Percentiles rank a stretch among this genome's conserved stretches.
Evolutionary conservation across 768 basidiomycete species (phyloP).

Genomic region (Thelephora aurantiotincta): DNA sequence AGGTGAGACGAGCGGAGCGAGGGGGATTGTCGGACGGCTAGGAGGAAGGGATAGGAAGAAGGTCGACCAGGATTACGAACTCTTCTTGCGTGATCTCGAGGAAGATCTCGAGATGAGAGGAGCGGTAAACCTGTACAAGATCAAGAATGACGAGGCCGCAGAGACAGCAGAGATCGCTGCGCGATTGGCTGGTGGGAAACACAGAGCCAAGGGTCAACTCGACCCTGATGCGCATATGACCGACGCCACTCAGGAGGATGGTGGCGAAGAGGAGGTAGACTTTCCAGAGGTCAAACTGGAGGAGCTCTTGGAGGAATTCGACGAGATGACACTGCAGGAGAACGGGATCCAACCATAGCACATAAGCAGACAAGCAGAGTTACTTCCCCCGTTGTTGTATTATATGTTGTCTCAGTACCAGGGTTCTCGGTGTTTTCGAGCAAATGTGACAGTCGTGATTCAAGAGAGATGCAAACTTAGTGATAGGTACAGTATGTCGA

Average conservation of each 20-base stretch:
- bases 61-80: conserved; percentile 93
- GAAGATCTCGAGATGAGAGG: conserved; percentile 88
- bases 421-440: too few relatives aligned
- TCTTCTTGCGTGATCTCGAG: conserved; percentile 87
- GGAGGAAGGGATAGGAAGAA: conserved; percentile 85
- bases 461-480: too few relatives aligned
- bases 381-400: too few relatives aligned
- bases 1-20: conserved; percentile 58
- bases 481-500: too few relatives aligned
- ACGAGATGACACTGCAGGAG: conserved; percentile 71
- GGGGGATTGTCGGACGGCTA: conserved; percentile 82
- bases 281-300: conserved; percentile 81
- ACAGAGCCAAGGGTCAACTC: conserved; percentile 31
- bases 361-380: too few relatives aligned
- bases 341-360: too few relatives aligned
- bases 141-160: conserved; percentile 33
- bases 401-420: too few relatives aligned
- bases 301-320: conserved; percentile 84
- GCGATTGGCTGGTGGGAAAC: conserved; percentile 21
- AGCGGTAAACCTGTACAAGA: conserved; percentile 79
- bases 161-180: conserved; percentile 11
- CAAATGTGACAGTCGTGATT: too few relatives aligned
- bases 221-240: conserved; percentile 14
- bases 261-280: conserved; percentile 59
- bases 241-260: conserved; percentile 16